Evolutionary conservation across 23 red algal species (phyloP), one percentile per base, ranked within the genome.

Genomic region (Gracilaria domingensis): DNA sequence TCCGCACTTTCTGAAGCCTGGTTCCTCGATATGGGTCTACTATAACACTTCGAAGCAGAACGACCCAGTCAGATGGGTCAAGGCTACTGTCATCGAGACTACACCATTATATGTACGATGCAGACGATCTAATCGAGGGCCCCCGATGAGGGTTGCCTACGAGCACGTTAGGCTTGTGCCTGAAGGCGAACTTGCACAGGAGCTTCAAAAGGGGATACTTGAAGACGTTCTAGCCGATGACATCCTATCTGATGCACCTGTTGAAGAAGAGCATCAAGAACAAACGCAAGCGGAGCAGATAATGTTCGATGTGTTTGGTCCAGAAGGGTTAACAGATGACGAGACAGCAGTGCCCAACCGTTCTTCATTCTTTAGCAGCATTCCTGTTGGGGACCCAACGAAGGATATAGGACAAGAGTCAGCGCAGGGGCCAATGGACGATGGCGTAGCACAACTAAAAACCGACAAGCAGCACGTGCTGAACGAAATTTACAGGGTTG

Each of bases 221-320:
- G 81, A 85, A 47, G 57, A 85, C 14, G 12, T 85, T 1, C 81
- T 85, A 8, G 81, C 60, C 11, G 54, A 85, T 20, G 44, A 85
- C 20, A 18, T 21, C 9, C 60, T 61, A 26, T 4, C 53, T 0
- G 8, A 56, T 12, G 36, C 24, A 42, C 8, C 32, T 1, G 51
- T 14, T 18, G 69, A 74, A 74, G 69, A 74, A 73, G 3, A 42
- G 11, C 1, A 16, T 73, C 5, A 42, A 5, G 47, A 85, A 7
- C 16, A 0, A 6, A 30, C 39, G 37, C 4, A 86, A 49, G 64
- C 37, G 8, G 83, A 57, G 25, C 83, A 86, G 59, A 86, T 86
- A 32, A 86, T 72, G 83, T 49, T 86, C 11, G 83, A 86, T 56
- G 57, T 86, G 3, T 86, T 74, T 73, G 83, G 83, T 4, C 66